Evolutionary conservation across 2,329 filamentous ascomycete genomes (phyloP), one percentile per base, ranked within the genome.

Genomic region (Venturia asperata): DNA sequence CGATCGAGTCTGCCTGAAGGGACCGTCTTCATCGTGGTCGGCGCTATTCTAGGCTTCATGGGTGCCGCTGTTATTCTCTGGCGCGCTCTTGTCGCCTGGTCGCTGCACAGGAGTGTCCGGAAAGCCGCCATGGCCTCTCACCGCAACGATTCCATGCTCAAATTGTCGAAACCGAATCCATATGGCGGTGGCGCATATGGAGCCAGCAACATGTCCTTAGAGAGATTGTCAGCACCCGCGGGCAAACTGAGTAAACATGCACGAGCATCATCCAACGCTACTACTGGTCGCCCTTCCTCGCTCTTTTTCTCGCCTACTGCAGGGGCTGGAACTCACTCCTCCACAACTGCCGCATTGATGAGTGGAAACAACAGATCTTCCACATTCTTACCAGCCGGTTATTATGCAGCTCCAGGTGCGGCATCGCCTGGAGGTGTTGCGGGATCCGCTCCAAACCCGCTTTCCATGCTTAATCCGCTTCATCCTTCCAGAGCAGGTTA

Each of bases 271-370:
- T 72, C n/a, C 73, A 58, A 37, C 58, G 13, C 15, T 67, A 39
- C 64, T 67, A 21, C 56, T 17, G 49, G 43, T 5, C 55, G 56
- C 13, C 49, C 61, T 70, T 24, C 67, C 67, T 27, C 71, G 68
- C 56, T 97, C 19, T 99, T 99, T 83, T 99, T 96, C 80, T 96
- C 92, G 9, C 94, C 94, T 0, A 97, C 94, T 0, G 92, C 92
- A 1, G 85, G 84, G 47, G 78, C 84, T 9, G 80, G 81, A 66
- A 79, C 78, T 67, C 77, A 81, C 47, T 70, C 74, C 61, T 72
- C 71, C 41, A 43, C 66, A 45, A 15, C 62, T 61, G 41, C 64
- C 10, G 65, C 65, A 41, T 34, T 61, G 45, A 70, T 74, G 62
- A 41, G 63, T 13, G 65, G 65, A 42, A 78, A 77, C 58, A 84